These are phyloP conservation scores for Trichosanthes cucumerina DNA, from an alignment of 306 rosid genomes.

Conservation along the genomic window DNA sequence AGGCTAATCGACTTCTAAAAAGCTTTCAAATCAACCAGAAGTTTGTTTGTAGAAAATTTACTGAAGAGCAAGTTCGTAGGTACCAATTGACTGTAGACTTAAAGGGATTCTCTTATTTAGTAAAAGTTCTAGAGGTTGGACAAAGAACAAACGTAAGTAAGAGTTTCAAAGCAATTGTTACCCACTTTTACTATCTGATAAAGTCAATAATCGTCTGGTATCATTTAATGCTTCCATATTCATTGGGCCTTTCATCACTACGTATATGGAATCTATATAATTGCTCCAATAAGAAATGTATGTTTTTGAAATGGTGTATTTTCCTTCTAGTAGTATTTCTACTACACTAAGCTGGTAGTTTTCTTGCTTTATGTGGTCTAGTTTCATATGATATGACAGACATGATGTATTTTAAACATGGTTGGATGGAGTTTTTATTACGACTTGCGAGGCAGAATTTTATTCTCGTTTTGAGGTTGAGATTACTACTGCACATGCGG, in stretches of 20 bases:
- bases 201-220: background rate
- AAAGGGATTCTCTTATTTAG: conserved; percentile 33
- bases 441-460: background rate
- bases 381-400: background rate
- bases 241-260: background rate
- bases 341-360: background rate
- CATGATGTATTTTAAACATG: background rate
- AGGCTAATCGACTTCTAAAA: conserved; percentile 47
- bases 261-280: background rate
- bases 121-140: conserved; percentile 70
- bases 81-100: conserved; percentile 36
- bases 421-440: background rate
- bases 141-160: conserved; percentile 47
- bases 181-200: background rate
- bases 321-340: background rate
- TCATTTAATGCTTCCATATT: background rate
- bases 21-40: conserved; percentile 47
- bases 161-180: background rate
- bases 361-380: background rate
- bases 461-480: background rate
- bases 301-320: background rate
- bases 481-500: background rate
- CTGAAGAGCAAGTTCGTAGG: conserved; percentile 32
- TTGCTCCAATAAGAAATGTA: background rate
- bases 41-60: conserved; percentile 26